These are phyloP conservation scores for Bipolaris sorokiniana DNA, from an alignment of 2,329 filamentous ascomycete species.

Conservation along the genomic window DNA sequence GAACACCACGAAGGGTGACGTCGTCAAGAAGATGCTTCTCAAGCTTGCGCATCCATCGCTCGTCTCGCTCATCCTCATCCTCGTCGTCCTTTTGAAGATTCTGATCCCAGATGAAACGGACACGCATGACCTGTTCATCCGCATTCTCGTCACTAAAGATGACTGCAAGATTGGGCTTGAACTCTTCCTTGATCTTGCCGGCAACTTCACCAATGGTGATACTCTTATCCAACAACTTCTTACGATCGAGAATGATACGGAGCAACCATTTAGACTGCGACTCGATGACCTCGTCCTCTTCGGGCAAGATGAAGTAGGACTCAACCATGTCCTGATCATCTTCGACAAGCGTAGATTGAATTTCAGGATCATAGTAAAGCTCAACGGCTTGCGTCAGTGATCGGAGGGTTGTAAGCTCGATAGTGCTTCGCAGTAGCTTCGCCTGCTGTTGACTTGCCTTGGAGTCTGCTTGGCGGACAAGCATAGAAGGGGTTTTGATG, in stretches of 20 bases:
- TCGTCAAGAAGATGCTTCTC: slow-evolving; percentile 91
- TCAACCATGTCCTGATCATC: slow-evolving; percentile 94
- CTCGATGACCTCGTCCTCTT: slow-evolving; percentile 67
- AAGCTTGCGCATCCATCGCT: slow-evolving; percentile 80
- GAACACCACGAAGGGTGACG: slow-evolving; percentile 87
- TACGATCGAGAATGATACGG: slow-evolving; percentile 88
- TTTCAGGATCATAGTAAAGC: slow-evolving; percentile 95
- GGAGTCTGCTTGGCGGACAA: slow-evolving; percentile 75
- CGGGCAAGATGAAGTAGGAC: slow-evolving; percentile 93
- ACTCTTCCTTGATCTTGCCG: slow-evolving; percentile 85
- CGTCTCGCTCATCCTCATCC: slow-evolving; percentile 75
- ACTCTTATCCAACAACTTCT: slow-evolving; percentile 94
- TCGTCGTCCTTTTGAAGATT: slow-evolving; percentile 71
- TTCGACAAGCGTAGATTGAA: slow-evolving; percentile 82
- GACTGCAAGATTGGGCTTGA: slow-evolving; percentile 75
- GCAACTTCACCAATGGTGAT: slow-evolving; percentile 92
- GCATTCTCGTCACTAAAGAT: slow-evolving; percentile 99
- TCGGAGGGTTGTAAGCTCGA: slow-evolving; percentile 93
- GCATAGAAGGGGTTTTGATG: slow-evolving; percentile 98
- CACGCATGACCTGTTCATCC: slow-evolving; percentile 90
- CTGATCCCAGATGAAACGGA: slow-evolving; percentile 73
- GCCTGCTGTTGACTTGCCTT: slow-evolving; percentile 75
- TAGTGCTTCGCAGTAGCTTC: slow-evolving; percentile 83
- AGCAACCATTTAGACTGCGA: slow-evolving; percentile 92
- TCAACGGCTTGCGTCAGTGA: slow-evolving; percentile 91